phyloP scores from a whole-genome alignment of 176 grass and related monocot genomes.

The Urochloa ruziziensis region DNA sequence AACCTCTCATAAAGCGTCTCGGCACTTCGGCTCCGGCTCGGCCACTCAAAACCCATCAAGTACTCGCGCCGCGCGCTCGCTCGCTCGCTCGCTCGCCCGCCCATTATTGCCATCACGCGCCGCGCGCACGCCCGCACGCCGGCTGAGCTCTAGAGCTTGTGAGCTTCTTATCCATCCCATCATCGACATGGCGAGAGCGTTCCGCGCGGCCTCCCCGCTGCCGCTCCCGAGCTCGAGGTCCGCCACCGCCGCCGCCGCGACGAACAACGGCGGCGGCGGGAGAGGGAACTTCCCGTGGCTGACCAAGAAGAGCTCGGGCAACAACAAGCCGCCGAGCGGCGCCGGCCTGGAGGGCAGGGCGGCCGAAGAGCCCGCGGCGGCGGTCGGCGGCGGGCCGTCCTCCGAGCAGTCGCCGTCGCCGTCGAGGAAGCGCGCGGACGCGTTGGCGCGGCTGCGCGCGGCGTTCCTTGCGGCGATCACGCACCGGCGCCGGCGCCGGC shows the following conservation, averaged over 20 bases:
- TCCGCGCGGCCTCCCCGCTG: conserved; percentile 51
- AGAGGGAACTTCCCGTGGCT: conserved; percentile 48
- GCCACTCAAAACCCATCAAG: conserved; percentile 19
- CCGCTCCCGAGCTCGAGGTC: conserved; percentile 40
- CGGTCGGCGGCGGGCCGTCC: neutral
- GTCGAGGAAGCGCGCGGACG: conserved; percentile 51
- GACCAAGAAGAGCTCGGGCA: conserved; percentile 35
- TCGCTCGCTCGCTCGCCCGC: neutral
- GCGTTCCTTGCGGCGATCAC: conserved; percentile 63
- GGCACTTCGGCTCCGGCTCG: neutral
- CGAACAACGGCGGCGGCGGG: neutral
- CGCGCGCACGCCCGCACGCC: neutral
- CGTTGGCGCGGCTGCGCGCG: conserved; percentile 57
- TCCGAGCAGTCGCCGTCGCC: conserved; percentile 9
- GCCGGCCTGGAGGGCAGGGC: neutral
- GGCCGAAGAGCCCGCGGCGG: conserved; percentile 3
- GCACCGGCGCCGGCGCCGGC: conserved; percentile 38
- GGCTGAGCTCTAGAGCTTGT: neutral
- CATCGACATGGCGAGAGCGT: conserved; percentile 45
- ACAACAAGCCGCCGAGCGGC: conserved; percentile 7
- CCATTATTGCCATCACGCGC: conserved; percentile 28
- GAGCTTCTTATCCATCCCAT: neutral
- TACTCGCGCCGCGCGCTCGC: conserved; percentile 16
- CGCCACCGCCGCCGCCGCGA: neutral
- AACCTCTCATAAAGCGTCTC: conserved; percentile 13